A percentile compares a stretch with the other conserved stretches of the same genome.
Evolutionary conservation across 1,284 basidiomycete genomes (phyloP).

Genomic region (Stereum hirsutum): DNA sequence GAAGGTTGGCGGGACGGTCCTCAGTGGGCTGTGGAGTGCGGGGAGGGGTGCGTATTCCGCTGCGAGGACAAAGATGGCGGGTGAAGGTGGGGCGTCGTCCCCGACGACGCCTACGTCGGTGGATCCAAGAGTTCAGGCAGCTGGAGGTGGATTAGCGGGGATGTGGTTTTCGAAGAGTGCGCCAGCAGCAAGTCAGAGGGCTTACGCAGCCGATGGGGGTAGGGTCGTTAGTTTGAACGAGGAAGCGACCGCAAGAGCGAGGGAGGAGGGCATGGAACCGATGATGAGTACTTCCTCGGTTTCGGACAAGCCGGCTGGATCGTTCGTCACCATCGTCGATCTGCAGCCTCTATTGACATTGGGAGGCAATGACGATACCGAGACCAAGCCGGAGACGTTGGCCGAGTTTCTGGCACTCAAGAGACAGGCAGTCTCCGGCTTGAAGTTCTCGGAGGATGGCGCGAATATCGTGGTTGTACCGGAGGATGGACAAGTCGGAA

Average conservation of each 20-base stretch:
- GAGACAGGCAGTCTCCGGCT: conserved; percentile 37
- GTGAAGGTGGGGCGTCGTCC: conserved; percentile 1
- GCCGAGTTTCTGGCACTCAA: conserved; percentile 38
- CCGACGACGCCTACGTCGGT: conserved; percentile 1
- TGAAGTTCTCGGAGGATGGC: conserved; percentile 56
- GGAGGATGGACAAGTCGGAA: conserved; percentile 51
- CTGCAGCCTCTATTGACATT: conserved; percentile 27
- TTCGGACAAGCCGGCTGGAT: conserved; percentile 13
- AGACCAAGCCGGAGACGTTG: conserved; percentile 22
- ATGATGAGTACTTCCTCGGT: conserved; percentile 7
- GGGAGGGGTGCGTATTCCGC: conserved; percentile 56
- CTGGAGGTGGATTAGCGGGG: neutral
- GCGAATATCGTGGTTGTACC: conserved; percentile 47
- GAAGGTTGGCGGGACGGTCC: conserved; percentile 49
- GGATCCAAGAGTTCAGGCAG: conserved; percentile 7
- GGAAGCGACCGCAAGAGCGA: conserved; percentile 1
- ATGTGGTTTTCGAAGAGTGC: conserved; percentile 56
- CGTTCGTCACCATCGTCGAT: conserved; percentile 48
- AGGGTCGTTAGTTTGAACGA: conserved; percentile 5
- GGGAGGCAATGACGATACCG: neutral
- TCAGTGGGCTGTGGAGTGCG: conserved; percentile 55
- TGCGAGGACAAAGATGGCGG: conserved; percentile 20
- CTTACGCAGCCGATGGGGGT: neutral
- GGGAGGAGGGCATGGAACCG: no score
- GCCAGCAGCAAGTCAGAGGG: conserved; percentile 30